These are phyloP conservation scores for Capronia coronata DNA, from an alignment of 2,329 filamentous ascomycete species.

Conservation along the genomic window DNA sequence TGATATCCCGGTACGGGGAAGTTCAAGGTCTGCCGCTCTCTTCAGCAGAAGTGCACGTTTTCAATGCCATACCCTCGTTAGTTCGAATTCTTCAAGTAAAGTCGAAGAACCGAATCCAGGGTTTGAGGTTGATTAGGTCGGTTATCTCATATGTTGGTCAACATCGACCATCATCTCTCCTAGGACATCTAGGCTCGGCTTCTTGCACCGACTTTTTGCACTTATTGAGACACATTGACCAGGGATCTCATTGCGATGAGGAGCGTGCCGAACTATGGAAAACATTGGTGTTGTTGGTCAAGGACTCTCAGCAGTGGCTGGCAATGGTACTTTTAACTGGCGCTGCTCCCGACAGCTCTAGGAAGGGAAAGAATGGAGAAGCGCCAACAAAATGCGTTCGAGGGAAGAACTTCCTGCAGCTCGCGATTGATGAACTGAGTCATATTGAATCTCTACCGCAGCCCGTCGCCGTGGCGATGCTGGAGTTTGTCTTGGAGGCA, in stretches of 20 bases:
- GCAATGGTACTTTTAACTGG: constrained; percentile 88
- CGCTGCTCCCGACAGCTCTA: constrained; percentile 64
- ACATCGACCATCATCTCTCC: constrained; percentile 40
- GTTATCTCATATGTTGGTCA: constrained; percentile 13
- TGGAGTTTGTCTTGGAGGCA: constrained; percentile 80
- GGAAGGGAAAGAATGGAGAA: constrained; percentile 51
- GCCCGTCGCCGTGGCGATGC: constrained; percentile 63
- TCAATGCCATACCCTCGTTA: constrained; percentile 56
- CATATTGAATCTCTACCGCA: constrained; percentile 58
- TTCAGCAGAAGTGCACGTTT: constrained; percentile 68
- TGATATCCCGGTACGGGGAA: constrained; percentile 63
- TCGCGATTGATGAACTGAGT: constrained; percentile 65
- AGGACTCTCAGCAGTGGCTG: constrained; percentile 91
- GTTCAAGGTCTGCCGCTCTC: constrained; percentile 57
- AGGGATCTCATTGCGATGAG: constrained; percentile 37
- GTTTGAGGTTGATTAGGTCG: constrained; percentile 12
- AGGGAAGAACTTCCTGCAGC: constrained; percentile 63
- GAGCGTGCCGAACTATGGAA: constrained; percentile 62
- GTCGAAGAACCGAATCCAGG: constrained; percentile 1
- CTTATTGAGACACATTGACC: constrained; percentile 68
- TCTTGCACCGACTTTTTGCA: constrained; percentile 79
- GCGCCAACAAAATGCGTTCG: constrained; percentile 37
- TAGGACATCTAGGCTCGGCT: constrained; percentile 78
- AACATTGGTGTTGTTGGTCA: constrained; percentile 77
- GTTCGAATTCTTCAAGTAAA: constrained; percentile 14